Evolutionary conservation across 441 rosid genomes (phyloP).

Genomic region (California macrophylla): DNA sequence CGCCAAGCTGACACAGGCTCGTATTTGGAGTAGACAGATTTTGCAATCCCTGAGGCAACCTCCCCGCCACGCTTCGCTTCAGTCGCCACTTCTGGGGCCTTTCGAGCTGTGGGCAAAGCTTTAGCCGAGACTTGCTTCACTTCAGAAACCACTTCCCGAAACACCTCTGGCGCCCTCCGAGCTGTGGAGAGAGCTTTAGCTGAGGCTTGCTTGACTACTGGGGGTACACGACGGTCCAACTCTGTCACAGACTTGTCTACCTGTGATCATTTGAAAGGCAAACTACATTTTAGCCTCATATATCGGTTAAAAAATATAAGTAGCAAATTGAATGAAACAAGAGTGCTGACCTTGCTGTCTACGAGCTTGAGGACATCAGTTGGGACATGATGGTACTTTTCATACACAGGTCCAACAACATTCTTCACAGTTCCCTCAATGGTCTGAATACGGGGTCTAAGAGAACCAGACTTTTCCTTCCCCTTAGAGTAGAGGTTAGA

Average conservation of each 20-base stretch:
- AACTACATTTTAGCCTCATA: too few species aligned
- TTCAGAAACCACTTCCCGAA: neutral
- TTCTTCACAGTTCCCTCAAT: conserved; percentile 79
- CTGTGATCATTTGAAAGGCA: conserved; percentile 24
- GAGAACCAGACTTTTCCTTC: conserved; percentile 75
- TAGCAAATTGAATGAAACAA: neutral
- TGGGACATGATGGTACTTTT: conserved; percentile 66
- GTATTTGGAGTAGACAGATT: conserved; percentile 50
- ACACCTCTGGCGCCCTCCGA: neutral
- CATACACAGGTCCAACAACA: conserved; percentile 71
- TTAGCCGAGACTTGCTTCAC: conserved; percentile 30
- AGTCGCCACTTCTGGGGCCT: neutral
- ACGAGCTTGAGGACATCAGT: conserved; percentile 64
- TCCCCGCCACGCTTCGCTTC: conserved; percentile 43
- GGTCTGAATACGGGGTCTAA: conserved; percentile 76
- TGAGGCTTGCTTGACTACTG: conserved; percentile 47
- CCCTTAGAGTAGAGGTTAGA: conserved; percentile 52
- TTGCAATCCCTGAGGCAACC: conserved; percentile 60
- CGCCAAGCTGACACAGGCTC: conserved; percentile 83
- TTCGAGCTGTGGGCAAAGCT: neutral
- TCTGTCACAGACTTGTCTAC: conserved; percentile 56
- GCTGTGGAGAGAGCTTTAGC: neutral
- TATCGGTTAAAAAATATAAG: too few species aligned
- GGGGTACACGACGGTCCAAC: conserved; percentile 47
- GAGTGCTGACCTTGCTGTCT: conserved; percentile 57